Evolutionary conservation across 148 eudicot genomes (phyloP).

Genomic region (Diospyros lotus): DNA sequence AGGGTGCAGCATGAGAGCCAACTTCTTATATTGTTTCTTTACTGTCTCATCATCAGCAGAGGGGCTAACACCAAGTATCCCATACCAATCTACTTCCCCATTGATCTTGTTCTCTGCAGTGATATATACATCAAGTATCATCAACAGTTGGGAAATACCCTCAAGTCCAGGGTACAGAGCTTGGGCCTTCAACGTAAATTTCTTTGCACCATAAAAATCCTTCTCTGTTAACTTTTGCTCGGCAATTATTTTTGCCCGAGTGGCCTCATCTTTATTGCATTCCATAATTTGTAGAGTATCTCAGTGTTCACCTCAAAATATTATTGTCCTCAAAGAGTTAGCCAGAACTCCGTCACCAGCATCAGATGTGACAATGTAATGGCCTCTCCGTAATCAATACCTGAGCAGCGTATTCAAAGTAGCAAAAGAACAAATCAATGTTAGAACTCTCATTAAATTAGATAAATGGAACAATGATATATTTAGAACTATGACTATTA

Average conservation of each 20-base stretch:
- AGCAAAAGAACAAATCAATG: not conserved
- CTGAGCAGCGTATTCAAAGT: conserved; percentile 10
- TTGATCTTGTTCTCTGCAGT: conserved; percentile 42
- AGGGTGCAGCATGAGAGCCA: conserved; percentile 68
- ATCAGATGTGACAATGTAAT: conserved; percentile 1
- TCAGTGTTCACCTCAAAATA: not conserved
- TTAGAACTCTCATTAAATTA: not conserved
- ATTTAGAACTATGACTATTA: not conserved
- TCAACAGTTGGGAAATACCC: conserved; percentile 41
- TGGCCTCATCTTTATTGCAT: conserved; percentile 56
- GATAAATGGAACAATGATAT: not conserved
- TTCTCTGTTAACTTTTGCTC: conserved; percentile 39
- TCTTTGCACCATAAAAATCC: conserved; percentile 46
- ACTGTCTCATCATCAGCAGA: conserved; percentile 57
- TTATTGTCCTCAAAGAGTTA: not conserved
- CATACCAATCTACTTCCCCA: conserved; percentile 69
- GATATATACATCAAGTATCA: conserved; percentile 40
- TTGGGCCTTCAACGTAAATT: conserved; percentile 46
- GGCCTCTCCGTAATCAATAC: conserved; percentile 13
- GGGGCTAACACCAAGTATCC: conserved; percentile 57
- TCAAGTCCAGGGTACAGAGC: conserved; percentile 40
- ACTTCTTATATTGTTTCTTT: conserved; percentile 54
- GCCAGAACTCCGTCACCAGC: not conserved
- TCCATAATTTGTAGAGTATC: conserved; percentile 27
- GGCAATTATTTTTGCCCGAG: conserved; percentile 44